Conservation (phyloP, 306 rosid species). For the Vachellia pachyceras region DNA sequence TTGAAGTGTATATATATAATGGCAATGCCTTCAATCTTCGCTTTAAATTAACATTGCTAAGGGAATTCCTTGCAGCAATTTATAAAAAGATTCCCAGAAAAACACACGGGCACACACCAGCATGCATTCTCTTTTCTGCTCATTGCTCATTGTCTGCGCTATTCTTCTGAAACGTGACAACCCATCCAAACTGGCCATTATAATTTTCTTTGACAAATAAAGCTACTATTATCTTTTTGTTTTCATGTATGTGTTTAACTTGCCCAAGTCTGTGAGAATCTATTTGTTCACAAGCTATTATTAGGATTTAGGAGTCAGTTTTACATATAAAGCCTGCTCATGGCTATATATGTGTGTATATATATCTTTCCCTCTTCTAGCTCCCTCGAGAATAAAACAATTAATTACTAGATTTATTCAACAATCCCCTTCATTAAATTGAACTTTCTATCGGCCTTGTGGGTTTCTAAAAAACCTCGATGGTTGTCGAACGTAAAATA, state of each 20-base stretch:
- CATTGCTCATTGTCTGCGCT: neutral
- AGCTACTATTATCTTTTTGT: neutral
- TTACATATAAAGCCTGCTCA: neutral
- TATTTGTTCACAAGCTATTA: neutral
- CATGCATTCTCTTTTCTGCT: neutral
- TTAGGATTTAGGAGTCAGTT: neutral
- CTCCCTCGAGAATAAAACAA: neutral
- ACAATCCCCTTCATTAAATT: neutral
- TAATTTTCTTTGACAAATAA: neutral
- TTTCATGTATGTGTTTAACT: neutral
- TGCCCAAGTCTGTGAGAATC: neutral
- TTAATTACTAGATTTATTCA: neutral
- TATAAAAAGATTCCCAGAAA: neutral
- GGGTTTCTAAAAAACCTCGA: neutral
- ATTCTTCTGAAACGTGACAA: neutral
- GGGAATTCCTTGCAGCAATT: neutral
- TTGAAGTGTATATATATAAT: neutral
- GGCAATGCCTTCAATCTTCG: neutral
- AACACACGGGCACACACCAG: slow-evolving; percentile 20
- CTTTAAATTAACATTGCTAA: neutral
- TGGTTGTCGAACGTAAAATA: neutral
- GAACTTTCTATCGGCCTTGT: neutral
- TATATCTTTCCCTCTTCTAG: neutral
- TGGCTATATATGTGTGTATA: neutral
- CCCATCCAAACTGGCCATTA: neutral